Percentiles rank a stretch among this genome's conserved stretches.
These are phyloP conservation scores for Nicotiana sylvestris DNA, from an alignment of 257 asterid genomes.

Conservation along the genomic window DNA sequence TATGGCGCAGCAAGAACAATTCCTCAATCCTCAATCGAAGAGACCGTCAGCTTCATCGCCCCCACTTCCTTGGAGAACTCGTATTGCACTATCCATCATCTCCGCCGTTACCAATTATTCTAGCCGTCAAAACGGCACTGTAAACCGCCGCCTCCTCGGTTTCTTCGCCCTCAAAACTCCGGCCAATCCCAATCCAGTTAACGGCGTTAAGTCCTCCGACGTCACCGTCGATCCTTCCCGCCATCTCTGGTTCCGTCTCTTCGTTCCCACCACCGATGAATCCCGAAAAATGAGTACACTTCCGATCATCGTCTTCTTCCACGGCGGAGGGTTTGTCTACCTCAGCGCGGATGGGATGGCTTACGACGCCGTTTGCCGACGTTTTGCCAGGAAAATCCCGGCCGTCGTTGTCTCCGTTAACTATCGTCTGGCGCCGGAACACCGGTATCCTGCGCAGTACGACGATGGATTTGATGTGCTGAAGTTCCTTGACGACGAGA, in stretches of 20 bases:
- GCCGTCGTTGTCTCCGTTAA: constrained; percentile 66
- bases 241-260: constrained; percentile 76
- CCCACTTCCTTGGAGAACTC: constrained; percentile 51
- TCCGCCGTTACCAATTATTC: constrained; percentile 31
- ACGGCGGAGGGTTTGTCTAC: constrained; percentile 77
- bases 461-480: constrained; percentile 70
- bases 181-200: constrained; percentile 36
- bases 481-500: constrained; percentile 42
- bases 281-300: constrained; percentile 27
- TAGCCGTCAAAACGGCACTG: constrained; percentile 59
- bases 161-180: constrained; percentile 24
- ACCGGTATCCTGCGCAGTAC: constrained; percentile 61
- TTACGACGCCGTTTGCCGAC: constrained; percentile 70
- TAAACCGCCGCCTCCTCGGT: constrained; percentile 50
- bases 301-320: constrained; percentile 71
- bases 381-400: constrained; percentile 46
- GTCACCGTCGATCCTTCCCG: constrained; percentile 53
- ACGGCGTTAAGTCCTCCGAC: constrained; percentile 57
- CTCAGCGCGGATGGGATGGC: constrained; percentile 41
- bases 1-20: not conserved
- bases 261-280: constrained; percentile 27
- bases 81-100: constrained; percentile 31
- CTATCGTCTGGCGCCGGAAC: constrained; percentile 68
- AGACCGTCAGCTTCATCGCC: not conserved
- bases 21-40: not conserved